These are phyloP conservation scores for Glaciozyma martinii DNA, from an alignment of 768 basidiomycete genomes.

Conservation along the genomic window DNA sequence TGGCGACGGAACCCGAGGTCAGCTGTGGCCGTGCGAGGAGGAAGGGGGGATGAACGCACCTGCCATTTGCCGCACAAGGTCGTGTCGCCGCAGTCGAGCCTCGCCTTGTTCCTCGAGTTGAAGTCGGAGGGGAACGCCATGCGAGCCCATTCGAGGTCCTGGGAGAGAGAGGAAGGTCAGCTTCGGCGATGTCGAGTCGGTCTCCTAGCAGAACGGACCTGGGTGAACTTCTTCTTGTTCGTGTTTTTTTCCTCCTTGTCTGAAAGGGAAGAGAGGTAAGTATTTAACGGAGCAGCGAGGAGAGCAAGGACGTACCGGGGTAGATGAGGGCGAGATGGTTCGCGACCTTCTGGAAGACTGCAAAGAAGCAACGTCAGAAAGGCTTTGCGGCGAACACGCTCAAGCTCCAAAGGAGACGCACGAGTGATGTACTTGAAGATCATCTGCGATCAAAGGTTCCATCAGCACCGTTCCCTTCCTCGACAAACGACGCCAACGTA, in stretches of 20 bases:
- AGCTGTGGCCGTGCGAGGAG: not conserved
- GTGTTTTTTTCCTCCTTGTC: not conserved
- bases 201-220: conserved; percentile 31
- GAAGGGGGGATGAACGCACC: conserved; percentile 43
- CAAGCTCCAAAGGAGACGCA: not conserved
- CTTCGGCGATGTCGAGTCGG: not conserved
- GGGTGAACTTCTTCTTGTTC: conserved; percentile 51
- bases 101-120: conserved; percentile 43
- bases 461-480: not conserved
- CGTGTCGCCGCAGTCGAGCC: conserved; percentile 48
- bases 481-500: not conserved
- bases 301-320: conserved; percentile 46
- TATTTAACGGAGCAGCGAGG: too few species aligned
- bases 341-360: conserved; percentile 72
- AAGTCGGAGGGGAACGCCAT: conserved; percentile 53
- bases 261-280: too few species aligned
- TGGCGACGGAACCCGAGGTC: conserved; percentile 35
- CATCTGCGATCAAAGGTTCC: not conserved
- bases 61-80: conserved; percentile 73
- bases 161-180: not conserved
- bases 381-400: too few species aligned
- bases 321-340: conserved; percentile 82
- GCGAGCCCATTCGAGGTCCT: conserved; percentile 54
- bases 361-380: conserved; percentile 49
- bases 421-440: conserved; percentile 48